Base-by-base conservation (phyloP, 2,329 filamentous ascomycete species). In the Waltergamsia citrina region DNA sequence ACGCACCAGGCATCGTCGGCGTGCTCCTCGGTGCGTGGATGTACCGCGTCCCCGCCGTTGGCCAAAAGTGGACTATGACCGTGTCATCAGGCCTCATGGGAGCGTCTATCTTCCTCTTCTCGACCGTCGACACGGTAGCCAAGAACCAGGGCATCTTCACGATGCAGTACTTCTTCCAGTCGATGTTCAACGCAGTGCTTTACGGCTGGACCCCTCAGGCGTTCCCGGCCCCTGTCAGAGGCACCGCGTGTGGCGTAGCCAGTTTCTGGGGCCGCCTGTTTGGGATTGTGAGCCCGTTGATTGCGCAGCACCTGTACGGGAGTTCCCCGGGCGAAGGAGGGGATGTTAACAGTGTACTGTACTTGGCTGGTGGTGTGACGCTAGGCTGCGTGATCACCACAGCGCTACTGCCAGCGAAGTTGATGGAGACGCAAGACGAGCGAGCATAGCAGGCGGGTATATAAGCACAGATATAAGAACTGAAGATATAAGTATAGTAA, bases 191-290 rank as follows among this genome's bases (percentile, higher is more conserved):
- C 10, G 50, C 41, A 7, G 52, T 54, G 0, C 36, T 56, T 28
- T 67, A 63, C 34, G 63, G 60, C 0, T 67, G 60, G 50, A 76
- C 71, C 0, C 72, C 72, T 0, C 70, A 77, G 42, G 68, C 69
- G 1, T 76, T 77, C 50, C 70, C 70, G 0, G 68, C 65, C 3
- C 66, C 70, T 0, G 59, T 69, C 29, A 57, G 71, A 1, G 72
- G 70, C 3, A 73, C 70, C 0, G 73, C 73, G 0, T 69, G 66
- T 42, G 73, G 74, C 0, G 40, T 75, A 10, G 69, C 71, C 3
- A 69, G 67, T 38, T 77, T 74, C 44, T 75, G 69, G 69, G 73
- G 73, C 2, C 51, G 73, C 3, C 35, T 77, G 17, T 73, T 73
- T 41, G 67, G 69, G 8, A 76, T 78, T 29, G 61, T 77, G 12